Percentiles rank a stretch among this genome's conserved stretches.
phyloP scores from a whole-genome alignment of 208 protist species.

The Wallacemonas rigidus region DNA sequence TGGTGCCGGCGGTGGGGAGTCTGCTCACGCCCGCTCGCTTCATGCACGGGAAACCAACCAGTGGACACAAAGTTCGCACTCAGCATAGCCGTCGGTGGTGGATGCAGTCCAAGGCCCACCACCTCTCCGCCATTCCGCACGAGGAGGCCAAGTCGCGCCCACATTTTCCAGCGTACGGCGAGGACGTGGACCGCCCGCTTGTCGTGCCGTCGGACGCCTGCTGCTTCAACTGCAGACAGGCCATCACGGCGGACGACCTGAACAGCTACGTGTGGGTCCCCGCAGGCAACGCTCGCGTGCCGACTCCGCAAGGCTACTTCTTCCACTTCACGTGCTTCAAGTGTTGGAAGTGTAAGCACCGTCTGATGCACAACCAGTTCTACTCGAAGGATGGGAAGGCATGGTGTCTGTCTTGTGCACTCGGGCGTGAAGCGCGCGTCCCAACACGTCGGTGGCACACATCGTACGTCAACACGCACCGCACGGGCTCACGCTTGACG shows the following conservation, averaged over 20 bases:
- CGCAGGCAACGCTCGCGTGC: slow-evolving; percentile 80
- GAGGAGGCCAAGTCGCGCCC: slow-evolving; percentile 76
- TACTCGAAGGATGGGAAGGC: slow-evolving; percentile 86
- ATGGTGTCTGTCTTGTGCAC: slow-evolving; percentile 83
- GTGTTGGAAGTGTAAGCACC: slow-evolving; percentile 84
- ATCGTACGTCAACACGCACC: slow-evolving; percentile 89
- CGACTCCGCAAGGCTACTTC: slow-evolving; percentile 87
- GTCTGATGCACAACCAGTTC: slow-evolving; percentile 91
- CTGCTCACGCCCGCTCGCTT: slow-evolving; percentile 27
- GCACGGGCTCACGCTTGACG: slow-evolving; percentile 80
- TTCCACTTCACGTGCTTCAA: slow-evolving; percentile 93
- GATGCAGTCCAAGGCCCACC: slow-evolving; percentile 88
- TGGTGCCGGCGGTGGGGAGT: background rate
- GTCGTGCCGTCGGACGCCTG: slow-evolving; percentile 69
- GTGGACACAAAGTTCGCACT: slow-evolving; percentile 86
- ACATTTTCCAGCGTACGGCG: slow-evolving; percentile 84
- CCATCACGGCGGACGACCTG: slow-evolving; percentile 61
- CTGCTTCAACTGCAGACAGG: slow-evolving; percentile 86
- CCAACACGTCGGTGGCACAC: slow-evolving; percentile 89
- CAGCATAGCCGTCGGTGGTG: slow-evolving; percentile 90
- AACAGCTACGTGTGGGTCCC: slow-evolving; percentile 92
- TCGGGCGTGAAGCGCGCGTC: slow-evolving; percentile 81
- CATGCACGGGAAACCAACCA: slow-evolving; percentile 89
- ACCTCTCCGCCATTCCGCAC: slow-evolving; percentile 79
- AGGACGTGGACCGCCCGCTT: slow-evolving; percentile 86